These are phyloP conservation scores for Alloteropsis semialata DNA, from an alignment of 176 grass and related monocot genomes.

Conservation along the genomic window DNA sequence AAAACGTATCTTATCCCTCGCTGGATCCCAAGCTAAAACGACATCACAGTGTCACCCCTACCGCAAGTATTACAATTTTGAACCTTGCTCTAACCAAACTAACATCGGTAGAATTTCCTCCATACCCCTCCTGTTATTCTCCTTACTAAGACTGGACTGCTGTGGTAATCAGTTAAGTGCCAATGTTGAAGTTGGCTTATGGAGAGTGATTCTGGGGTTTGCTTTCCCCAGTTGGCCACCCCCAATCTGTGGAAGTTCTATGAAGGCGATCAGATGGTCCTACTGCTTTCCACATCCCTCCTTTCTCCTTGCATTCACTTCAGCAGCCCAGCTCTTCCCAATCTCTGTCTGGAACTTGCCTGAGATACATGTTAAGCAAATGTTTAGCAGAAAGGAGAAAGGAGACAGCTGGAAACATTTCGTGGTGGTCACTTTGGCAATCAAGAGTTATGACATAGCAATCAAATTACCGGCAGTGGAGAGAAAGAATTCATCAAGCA, in stretches of 20 bases:
- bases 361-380: constrained; percentile 32
- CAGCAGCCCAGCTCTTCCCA: constrained; percentile 93
- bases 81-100: not conserved
- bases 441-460: not conserved
- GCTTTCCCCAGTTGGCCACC: not conserved
- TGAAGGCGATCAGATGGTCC: not conserved
- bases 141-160: not conserved
- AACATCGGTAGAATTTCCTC: not conserved
- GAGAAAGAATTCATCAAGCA: constrained; percentile 90
- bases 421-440: not conserved
- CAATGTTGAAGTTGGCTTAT: not conserved
- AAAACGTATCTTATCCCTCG: constrained; percentile 2
- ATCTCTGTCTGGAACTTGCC: constrained; percentile 94
- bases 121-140: constrained; percentile 11
- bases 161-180: not conserved
- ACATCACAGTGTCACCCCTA: not conserved
- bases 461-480: constrained; percentile 84
- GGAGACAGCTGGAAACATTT: not conserved
- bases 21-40: not conserved
- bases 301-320: constrained; percentile 79
- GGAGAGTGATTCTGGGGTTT: not conserved
- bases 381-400: constrained; percentile 14
- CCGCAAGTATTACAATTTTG: constrained; percentile 10
- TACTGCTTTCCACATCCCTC: constrained; percentile 35
- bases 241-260: not conserved